These are phyloP conservation scores for Epichloe bromicola DNA, from an alignment of 2,329 filamentous ascomycete species.

Conservation along the genomic window DNA sequence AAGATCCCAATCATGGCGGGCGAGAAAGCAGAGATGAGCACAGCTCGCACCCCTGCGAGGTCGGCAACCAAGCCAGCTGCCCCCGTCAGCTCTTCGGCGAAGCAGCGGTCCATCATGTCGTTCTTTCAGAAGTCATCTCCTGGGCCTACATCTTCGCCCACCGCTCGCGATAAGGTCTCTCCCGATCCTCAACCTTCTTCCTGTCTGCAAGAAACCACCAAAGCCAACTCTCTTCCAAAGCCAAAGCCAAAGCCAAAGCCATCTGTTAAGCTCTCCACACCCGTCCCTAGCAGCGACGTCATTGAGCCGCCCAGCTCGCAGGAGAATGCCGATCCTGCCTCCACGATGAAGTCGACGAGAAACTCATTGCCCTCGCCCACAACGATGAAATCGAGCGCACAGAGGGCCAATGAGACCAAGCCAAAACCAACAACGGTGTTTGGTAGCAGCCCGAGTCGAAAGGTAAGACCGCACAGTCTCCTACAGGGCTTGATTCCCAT, in stretches of 20 bases:
- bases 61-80: constrained; percentile 2
- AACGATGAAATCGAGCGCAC: constrained; percentile 17
- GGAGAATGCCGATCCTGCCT: constrained; percentile 41
- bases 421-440: constrained; percentile 15
- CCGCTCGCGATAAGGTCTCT: constrained; percentile 20
- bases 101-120: constrained; percentile 30
- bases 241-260: constrained; percentile 28
- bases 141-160: constrained; percentile 18
- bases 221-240: constrained; percentile 26
- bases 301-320: constrained; percentile 55
- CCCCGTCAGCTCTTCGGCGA: constrained; percentile 18
- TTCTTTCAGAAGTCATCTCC: constrained; percentile 32
- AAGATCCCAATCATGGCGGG: constrained; percentile 3
- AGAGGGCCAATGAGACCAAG: neutral
- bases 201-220: constrained; percentile 28
- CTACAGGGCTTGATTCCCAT: neutral
- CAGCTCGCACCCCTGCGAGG: constrained; percentile 6
- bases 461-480: constrained; percentile 39
- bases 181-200: constrained; percentile 19
- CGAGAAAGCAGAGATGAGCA: neutral
- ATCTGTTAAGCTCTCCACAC: constrained; percentile 40
- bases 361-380: constrained; percentile 18
- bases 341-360: constrained; percentile 38
- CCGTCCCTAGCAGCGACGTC: constrained; percentile 69
- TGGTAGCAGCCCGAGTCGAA: constrained; percentile 64